Evolutionary conservation across 805 yeast genomes (phyloP).

Genomic region (Sungouiozyma ichnusensis): DNA sequence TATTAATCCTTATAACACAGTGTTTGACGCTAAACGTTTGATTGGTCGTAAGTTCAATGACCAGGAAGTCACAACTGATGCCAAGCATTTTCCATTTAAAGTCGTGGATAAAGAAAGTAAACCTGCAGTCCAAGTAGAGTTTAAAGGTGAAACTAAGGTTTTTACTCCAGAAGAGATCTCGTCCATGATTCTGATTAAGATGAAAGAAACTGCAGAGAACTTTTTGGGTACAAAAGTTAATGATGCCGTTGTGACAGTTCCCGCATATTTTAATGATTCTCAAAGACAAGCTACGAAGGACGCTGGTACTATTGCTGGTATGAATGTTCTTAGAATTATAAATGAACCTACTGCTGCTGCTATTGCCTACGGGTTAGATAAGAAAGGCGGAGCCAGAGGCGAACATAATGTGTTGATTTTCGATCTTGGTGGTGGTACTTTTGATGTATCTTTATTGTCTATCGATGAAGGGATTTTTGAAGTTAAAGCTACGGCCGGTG

Average conservation of each 20-base stretch:
- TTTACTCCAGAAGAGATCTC: slow-evolving; percentile 94
- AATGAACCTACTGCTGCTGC: slow-evolving; percentile 98
- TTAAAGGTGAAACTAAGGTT: slow-evolving; percentile 72
- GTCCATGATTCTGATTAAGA: slow-evolving; percentile 82
- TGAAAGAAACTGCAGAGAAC: slow-evolving; percentile 87
- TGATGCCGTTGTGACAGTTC: slow-evolving; percentile 92
- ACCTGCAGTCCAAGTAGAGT: slow-evolving; percentile 74
- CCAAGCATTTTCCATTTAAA: slow-evolving; percentile 80
- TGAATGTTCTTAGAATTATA: slow-evolving; percentile 87
- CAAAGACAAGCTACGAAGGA: slow-evolving; percentile 98
- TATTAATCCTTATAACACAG: slow-evolving; percentile 83
- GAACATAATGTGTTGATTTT: slow-evolving; percentile 85
- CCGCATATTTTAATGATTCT: slow-evolving; percentile 95
- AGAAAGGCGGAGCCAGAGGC: slow-evolving; percentile 51
- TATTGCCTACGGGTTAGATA: slow-evolving; percentile 88
- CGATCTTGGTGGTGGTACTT: slow-evolving; percentile 97
- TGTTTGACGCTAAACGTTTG: slow-evolving; percentile 84
- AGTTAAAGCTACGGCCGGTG: slow-evolving; percentile 74
- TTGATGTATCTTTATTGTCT: slow-evolving; percentile 86
- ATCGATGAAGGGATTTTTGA: slow-evolving; percentile 95
- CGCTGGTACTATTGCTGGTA: slow-evolving; percentile 93
- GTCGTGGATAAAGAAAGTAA: slow-evolving; percentile 63
- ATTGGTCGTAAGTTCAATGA: slow-evolving; percentile 84
- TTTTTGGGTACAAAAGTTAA: slow-evolving; percentile 71
- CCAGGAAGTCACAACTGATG: slow-evolving; percentile 65